Conservation (phyloP, 169 alveolate genomes). For the Plasmodium sp. region DNA sequence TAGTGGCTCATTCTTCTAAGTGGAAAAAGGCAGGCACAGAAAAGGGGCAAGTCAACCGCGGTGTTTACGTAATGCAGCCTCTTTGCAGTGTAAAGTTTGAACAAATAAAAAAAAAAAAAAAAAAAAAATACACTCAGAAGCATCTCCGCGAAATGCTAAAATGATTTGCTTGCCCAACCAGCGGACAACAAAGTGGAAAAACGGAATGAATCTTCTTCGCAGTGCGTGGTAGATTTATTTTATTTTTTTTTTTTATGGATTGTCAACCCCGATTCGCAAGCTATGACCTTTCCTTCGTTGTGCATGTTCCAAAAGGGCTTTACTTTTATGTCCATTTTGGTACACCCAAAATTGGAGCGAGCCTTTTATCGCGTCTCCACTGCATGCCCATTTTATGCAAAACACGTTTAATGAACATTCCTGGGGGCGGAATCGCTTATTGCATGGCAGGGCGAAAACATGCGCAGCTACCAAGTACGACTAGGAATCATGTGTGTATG, state of each 20-base stretch:
- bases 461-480: neutral
- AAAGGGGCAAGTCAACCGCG: neutral
- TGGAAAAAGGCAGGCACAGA: neutral
- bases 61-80: neutral
- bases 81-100: neutral
- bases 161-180: neutral
- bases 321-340: neutral
- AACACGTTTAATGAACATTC: neutral
- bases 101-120: too few relatives aligned
- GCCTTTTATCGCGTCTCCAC: neutral
- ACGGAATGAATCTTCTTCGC: neutral
- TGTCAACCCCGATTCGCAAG: neutral
- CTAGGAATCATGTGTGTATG: neutral
- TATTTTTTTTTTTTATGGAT: too few relatives aligned
- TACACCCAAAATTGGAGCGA: neutral
- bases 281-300: neutral
- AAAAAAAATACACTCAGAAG: neutral
- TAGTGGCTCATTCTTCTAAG: neutral
- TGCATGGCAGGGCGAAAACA: too few relatives aligned
- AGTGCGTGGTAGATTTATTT: neutral
- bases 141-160: neutral
- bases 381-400: neutral
- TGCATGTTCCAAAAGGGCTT: neutral
- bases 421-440: neutral
- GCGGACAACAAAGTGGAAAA: neutral